A percentile compares a stretch with the other conserved stretches of the same genome.
phyloP scores from a whole-genome alignment of 495 filamentous ascomycete species.

The Neurospora sp. region DNA sequence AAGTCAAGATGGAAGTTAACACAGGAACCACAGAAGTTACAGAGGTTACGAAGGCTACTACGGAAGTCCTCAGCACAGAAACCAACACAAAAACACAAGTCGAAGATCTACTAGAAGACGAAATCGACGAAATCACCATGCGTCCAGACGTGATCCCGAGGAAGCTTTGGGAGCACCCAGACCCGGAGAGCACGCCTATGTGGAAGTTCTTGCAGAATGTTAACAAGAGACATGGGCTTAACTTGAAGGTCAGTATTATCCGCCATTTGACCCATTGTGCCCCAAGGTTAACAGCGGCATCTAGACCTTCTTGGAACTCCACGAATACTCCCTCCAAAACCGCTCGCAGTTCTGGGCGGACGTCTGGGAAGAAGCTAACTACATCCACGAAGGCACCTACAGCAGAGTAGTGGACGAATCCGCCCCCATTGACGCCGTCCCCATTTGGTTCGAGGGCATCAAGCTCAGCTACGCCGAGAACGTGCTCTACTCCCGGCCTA shows the following conservation, averaged over 20 bases:
- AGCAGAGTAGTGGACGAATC: constrained; percentile 54
- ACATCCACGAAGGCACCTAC: constrained; percentile 54
- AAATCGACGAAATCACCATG: not conserved
- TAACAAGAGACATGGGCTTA: constrained; percentile 31
- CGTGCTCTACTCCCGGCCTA: constrained; percentile 39
- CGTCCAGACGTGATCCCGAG: not conserved
- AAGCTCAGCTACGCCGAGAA: constrained; percentile 57
- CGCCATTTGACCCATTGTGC: not conserved
- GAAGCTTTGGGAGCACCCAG: constrained; percentile 37
- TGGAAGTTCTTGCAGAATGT: constrained; percentile 39
- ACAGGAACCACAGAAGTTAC: not conserved
- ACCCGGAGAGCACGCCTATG: constrained; percentile 42
- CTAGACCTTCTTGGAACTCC: constrained; percentile 54
- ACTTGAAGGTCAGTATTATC: constrained; percentile 29
- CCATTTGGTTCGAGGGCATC: constrained; percentile 58
- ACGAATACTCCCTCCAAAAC: constrained; percentile 50
- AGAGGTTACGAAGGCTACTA: not conserved
- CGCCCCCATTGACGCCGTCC: constrained; percentile 56
- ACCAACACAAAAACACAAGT: not conserved
- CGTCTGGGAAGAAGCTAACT: constrained; percentile 44
- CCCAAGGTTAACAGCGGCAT: not conserved
- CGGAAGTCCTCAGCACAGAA: not conserved
- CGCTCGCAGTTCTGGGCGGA: constrained; percentile 58
- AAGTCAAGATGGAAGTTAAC: not conserved
- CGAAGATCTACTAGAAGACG: not conserved